phyloP scores from a whole-genome alignment of 2,329 filamentous ascomycete genomes.

The Uncinocarpus reesii region DNA sequence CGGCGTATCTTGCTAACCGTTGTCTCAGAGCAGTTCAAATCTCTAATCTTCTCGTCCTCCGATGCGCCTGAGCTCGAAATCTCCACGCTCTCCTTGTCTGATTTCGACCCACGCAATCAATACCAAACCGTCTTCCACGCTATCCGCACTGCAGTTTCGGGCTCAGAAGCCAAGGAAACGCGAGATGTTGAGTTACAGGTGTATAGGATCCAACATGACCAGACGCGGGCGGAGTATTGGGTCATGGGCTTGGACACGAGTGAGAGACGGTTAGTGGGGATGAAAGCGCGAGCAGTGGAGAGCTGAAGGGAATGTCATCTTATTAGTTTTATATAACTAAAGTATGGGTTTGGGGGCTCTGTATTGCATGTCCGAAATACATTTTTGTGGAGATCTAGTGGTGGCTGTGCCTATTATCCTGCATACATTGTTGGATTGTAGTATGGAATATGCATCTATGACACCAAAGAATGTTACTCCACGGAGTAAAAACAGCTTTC shows the following conservation, averaged over 20 bases:
- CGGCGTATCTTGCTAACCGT: too few relatives aligned
- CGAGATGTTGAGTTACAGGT: constrained; percentile 56
- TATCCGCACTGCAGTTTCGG: constrained; percentile 42
- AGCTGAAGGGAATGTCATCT: constrained; percentile 33
- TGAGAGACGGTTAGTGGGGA: constrained; percentile 57
- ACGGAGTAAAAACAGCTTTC: too few relatives aligned
- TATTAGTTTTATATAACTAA: neutral
- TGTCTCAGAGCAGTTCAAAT: constrained; percentile 60
- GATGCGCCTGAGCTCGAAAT: constrained; percentile 43
- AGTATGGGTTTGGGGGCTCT: neutral
- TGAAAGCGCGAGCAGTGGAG: constrained; percentile 70
- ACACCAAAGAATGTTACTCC: too few relatives aligned
- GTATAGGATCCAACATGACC: constrained; percentile 56
- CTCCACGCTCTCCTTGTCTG: constrained; percentile 54
- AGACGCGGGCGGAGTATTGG: constrained; percentile 66
- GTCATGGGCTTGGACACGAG: constrained; percentile 53
- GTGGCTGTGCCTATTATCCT: too few relatives aligned
- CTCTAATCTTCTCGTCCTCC: constrained; percentile 43
- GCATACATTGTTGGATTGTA: too few relatives aligned
- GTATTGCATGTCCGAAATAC: too few relatives aligned
- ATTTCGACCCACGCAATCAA: constrained; percentile 63
- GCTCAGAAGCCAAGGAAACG: constrained; percentile 33
- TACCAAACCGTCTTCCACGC: constrained; percentile 48
- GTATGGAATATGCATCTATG: too few relatives aligned
- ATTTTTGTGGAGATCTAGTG: too few relatives aligned